Evolutionary conservation across 495 filamentous ascomycete genomes (phyloP).

Genomic region (Hypomontagnella monticulosa): DNA sequence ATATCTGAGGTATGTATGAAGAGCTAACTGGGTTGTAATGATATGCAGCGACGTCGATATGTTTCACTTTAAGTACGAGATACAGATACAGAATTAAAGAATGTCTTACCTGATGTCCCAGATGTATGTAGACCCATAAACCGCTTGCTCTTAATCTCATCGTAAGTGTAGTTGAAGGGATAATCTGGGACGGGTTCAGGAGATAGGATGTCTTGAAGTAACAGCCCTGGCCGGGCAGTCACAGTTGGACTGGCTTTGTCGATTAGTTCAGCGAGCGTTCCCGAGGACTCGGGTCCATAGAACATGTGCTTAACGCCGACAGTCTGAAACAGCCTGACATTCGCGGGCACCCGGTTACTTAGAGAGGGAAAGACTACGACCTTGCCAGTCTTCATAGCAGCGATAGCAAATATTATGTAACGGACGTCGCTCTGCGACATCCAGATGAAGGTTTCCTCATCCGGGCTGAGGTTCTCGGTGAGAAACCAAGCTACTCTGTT

Average conservation of each 20-base stretch:
- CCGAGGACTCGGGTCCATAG: constrained; percentile 36
- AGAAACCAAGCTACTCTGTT: constrained; percentile 42
- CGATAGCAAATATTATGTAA: constrained; percentile 39
- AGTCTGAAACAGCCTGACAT: constrained; percentile 33
- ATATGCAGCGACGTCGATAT: too few relatives aligned
- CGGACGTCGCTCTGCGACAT: constrained; percentile 39
- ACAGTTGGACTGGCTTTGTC: constrained; percentile 18
- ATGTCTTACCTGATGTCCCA: constrained; percentile 39
- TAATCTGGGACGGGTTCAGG: constrained; percentile 37
- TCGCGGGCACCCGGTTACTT: constrained; percentile 36
- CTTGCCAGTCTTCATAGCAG: constrained; percentile 43
- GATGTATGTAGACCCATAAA: constrained; percentile 44
- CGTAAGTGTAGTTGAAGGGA: constrained; percentile 37
- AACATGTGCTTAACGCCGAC: constrained; percentile 35
- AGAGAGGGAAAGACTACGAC: constrained; percentile 38
- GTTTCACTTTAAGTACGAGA: neutral
- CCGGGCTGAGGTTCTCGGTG: constrained; percentile 28
- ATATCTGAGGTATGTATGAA: neutral
- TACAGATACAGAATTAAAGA: constrained; percentile 1
- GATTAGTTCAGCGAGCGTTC: constrained; percentile 28
- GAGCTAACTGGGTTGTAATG: too few relatives aligned
- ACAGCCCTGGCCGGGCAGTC: constrained; percentile 16
- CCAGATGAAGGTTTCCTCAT: constrained; percentile 40
- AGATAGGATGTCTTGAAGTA: constrained; percentile 29
- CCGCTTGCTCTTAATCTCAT: constrained; percentile 33